Evolutionary conservation across 306 rosid species (phyloP), one percentile per base, ranked within the genome.

Genomic region (Dryas drummondii): DNA sequence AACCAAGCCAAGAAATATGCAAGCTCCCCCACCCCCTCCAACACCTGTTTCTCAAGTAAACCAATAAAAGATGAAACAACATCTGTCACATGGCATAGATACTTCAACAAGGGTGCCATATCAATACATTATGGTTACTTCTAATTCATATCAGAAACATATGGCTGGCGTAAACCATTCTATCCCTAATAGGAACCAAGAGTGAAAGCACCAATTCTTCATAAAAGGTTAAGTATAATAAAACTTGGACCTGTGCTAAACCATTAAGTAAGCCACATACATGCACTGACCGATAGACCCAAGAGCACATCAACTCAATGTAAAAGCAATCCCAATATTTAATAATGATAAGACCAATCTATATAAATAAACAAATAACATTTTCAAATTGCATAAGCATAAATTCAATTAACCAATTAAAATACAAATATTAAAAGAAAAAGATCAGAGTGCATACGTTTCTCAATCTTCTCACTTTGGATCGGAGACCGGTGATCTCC

Each of bases 401-500:
- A 3, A 53, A 62, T 10, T 46, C 49, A 46, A 32, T 14, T 53
- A 17, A 17, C 61, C 42, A 55, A 71, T 13, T 47, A 13, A 45
- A 41, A 79, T 1, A 53, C 10, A 9, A 19, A 2, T 0, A 9
- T 15, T 46, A 41, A 40, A 49, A 52, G 22, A 6, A 7, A 54
- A 46, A 60, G 66, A 69, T 68, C 4, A 12, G 67, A 59, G 68
- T 47, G 57, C 89, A 12, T 81, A 93, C 98, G 69, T 89, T 81
- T 88, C 87, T 91, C 84, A 94, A 74, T 69, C 78, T 88, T 81
- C 77, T 80, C 71, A 94, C 98, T 88, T 94, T 97, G 84, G 90
- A 83, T 64, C 84, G 92, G 75, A 94, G 97, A 54, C 97, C 96
- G 9, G 79, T 82, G 84, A 94, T 94, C 86, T 90, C 92, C 19